Evolutionary conservation across 1,284 basidiomycete genomes (phyloP), one percentile per base, ranked within the genome.

Genomic region (Phellinidium pouzarii): DNA sequence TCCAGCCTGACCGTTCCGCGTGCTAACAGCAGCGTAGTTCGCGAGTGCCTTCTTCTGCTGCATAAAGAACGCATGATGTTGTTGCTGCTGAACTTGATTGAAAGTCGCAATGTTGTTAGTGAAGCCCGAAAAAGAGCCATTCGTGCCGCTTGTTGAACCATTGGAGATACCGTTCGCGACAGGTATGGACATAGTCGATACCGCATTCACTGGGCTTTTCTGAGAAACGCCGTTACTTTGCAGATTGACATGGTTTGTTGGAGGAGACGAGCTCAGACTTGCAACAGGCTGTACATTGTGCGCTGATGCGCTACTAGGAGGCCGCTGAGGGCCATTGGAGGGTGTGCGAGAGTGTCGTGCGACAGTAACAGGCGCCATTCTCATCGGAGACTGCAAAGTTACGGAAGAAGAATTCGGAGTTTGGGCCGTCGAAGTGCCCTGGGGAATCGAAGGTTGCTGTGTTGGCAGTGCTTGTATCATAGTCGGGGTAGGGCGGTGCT

Each of bases 331-430:
- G 51, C 74, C 76, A 37, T 74, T 76, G 0, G 79, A 76, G 0
- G 78, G 78, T 34, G 80, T 77, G 27, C 80, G 76, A 67, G 79
- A 72, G 46, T 78, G 79, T 0, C 78, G 75, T 4, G 76, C 63
- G 0, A 68, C 65, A 12, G 66, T 62, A 3, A 80, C 75, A 1
- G 80, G 75, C 1, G 70, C 66, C 52, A 74, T 63, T 40, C 75
- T 77, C 68, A 48, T 25, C 27, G 52, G 52, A 7, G 52, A 53
- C 42, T 53, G 52, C 19, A 52, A 17, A 41, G 51, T 23, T 14
- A 42, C 31, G n/a, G 20, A 27, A 31, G 27, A 23, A 11, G 45
- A 31, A 37, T 81, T 82, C 64, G 77, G 78, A 17, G 78, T 71
- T 52, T 75, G 75, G 0, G 79, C 68, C 9, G 81, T 68, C 0